These are phyloP conservation scores for Phytophthora boehmeriae DNA, from an alignment of 352 stramenopile species.

Conservation along the genomic window DNA sequence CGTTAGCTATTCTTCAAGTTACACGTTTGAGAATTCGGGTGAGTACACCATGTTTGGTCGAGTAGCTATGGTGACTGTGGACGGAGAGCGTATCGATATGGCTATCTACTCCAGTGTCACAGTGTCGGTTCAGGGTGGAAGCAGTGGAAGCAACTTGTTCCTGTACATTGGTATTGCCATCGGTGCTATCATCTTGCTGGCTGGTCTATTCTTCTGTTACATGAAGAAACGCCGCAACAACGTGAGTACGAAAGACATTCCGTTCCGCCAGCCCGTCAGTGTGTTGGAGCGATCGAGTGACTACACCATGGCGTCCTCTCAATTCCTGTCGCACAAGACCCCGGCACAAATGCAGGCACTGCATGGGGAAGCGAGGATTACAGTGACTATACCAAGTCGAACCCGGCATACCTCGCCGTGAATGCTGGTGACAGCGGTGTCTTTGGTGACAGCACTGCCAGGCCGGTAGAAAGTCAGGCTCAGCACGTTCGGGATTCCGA, in stretches of 20 bases:
- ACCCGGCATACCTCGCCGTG: slow-evolving; percentile 41
- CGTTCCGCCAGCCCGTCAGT: slow-evolving; percentile 64
- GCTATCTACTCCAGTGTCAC: slow-evolving; percentile 78
- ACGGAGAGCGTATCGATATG: slow-evolving; percentile 81
- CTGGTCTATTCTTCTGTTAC: slow-evolving; percentile 70
- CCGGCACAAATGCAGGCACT: slow-evolving; percentile 39
- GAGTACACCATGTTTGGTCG: slow-evolving; percentile 75
- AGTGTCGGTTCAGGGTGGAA: slow-evolving; percentile 56
- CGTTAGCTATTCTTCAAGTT: slow-evolving; percentile 57
- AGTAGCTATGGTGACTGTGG: slow-evolving; percentile 71
- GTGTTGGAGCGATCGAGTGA: slow-evolving; percentile 48
- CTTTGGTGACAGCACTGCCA: slow-evolving; percentile 23
- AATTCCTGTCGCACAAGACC: slow-evolving; percentile 73
- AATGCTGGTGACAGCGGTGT: slow-evolving; percentile 31
- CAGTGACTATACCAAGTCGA: slow-evolving; percentile 47
- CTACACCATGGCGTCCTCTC: slow-evolving; percentile 68
- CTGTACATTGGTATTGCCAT: slow-evolving; percentile 79
- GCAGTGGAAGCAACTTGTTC: slow-evolving; percentile 54
- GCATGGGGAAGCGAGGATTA: slow-evolving; percentile 20
- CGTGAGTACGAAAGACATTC: slow-evolving; percentile 72
- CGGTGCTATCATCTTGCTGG: slow-evolving; percentile 65
- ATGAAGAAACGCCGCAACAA: slow-evolving; percentile 68
- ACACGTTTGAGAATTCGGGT: slow-evolving; percentile 61
- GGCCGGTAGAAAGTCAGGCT: not conserved
- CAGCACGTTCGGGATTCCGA: slow-evolving; percentile 17